These are phyloP conservation scores for Botryosphaeria dothidea DNA, from an alignment of 2,329 filamentous ascomycete genomes.

Conservation along the genomic window DNA sequence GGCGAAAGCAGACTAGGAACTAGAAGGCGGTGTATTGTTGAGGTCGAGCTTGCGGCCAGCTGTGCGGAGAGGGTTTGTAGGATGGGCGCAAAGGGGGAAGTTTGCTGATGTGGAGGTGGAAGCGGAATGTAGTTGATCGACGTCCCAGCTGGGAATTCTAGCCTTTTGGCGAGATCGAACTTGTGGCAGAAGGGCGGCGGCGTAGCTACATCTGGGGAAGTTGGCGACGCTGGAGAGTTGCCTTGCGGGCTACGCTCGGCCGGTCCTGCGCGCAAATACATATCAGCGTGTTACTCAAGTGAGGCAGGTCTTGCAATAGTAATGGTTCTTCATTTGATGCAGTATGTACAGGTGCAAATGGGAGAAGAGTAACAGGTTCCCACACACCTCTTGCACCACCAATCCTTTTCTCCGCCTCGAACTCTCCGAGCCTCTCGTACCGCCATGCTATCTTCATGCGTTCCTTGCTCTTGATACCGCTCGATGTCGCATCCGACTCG, in stretches of 20 bases:
- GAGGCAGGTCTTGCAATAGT: not conserved
- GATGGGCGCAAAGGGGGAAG: constrained; percentile 61
- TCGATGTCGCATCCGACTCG: constrained; percentile 33
- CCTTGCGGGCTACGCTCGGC: constrained; percentile 8
- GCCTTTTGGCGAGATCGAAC: constrained; percentile 55
- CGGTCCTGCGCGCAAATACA: constrained; percentile 5
- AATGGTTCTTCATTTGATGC: constrained; percentile 1
- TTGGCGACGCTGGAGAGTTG: not conserved
- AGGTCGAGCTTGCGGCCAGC: constrained; percentile 51
- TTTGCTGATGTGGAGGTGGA: constrained; percentile 62
- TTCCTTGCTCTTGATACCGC: constrained; percentile 52
- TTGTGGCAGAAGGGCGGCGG: constrained; percentile 49
- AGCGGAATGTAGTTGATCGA: constrained; percentile 54
- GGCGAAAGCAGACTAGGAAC: constrained; percentile 86
- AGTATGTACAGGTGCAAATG: constrained; percentile 20
- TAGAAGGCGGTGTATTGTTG: constrained; percentile 74
- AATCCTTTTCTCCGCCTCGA: constrained; percentile 53
- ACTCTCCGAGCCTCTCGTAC: constrained; percentile 81
- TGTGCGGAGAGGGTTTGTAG: constrained; percentile 62
- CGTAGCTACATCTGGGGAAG: constrained; percentile 23
- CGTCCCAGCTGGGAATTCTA: constrained; percentile 42
- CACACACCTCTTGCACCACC: constrained; percentile 61
- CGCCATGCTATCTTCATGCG: constrained; percentile 99
- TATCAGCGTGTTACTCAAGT: constrained; percentile 21
- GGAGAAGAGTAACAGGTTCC: constrained; percentile 8